A percentile compares a stretch with the other conserved stretches of the same genome.
phyloP scores from a whole-genome alignment of 208 protist genomes.

The Leishmania mexicana region DNA sequence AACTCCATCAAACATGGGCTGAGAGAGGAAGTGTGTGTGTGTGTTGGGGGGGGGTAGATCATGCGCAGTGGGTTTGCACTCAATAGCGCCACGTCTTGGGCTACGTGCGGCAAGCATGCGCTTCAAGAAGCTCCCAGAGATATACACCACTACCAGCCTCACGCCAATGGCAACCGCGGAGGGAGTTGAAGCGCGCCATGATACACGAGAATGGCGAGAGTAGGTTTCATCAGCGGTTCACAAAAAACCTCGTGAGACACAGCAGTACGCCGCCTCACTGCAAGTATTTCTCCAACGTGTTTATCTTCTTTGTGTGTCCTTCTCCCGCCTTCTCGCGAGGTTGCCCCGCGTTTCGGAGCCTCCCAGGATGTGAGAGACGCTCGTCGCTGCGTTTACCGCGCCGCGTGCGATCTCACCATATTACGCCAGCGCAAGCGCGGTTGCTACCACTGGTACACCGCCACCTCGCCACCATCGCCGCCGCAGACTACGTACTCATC shows the following conservation, averaged over 20 bases:
- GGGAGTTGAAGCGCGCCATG: not conserved
- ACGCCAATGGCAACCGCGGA: too few relatives aligned
- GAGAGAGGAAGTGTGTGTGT: not conserved
- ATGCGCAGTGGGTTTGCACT: not conserved
- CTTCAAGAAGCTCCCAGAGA: not conserved
- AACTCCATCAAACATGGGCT: not conserved
- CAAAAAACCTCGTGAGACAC: not conserved
- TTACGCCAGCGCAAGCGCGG: not conserved
- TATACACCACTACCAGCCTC: not conserved
- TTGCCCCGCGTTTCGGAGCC: not conserved
- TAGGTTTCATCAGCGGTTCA: not conserved
- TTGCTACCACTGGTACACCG: constrained; percentile 35
- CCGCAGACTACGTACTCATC: constrained; percentile 42
- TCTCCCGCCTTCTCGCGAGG: not conserved
- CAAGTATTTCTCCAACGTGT: not conserved
- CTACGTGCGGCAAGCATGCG: not conserved
- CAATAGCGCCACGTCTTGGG: not conserved
- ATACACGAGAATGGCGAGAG: not conserved
- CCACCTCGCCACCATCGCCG: constrained; percentile 33
- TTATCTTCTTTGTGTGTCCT: not conserved
- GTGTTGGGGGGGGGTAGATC: not conserved
- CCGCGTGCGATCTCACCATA: not conserved
- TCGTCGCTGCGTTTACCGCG: not conserved
- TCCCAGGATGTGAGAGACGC: not conserved
- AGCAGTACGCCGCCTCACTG: not conserved